Evolutionary conservation across 768 basidiomycete species (phyloP).

Genomic region (Trametes elegans): DNA sequence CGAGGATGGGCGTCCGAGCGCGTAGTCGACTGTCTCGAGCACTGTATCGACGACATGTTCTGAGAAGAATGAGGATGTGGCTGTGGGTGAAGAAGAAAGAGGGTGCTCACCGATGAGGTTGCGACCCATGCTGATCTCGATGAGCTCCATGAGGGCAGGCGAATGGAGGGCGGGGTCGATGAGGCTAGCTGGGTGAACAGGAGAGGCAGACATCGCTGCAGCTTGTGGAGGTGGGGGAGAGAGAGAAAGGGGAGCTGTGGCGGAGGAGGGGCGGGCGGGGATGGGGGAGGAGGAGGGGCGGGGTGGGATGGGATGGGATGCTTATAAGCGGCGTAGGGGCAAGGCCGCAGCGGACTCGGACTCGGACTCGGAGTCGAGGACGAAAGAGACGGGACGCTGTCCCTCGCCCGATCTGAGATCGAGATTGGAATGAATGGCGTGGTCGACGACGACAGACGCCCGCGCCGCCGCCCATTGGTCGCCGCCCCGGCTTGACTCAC

Average conservation of each 20-base stretch:
- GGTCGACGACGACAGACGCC: conserved; percentile 10
- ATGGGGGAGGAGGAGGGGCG: conserved; percentile 8
- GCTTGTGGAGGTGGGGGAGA: too few species aligned
- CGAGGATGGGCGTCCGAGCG: conserved; percentile 65
- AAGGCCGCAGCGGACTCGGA: conserved; percentile 6
- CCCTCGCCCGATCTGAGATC: conserved; percentile 18
- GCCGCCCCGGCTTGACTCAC: conserved; percentile 7
- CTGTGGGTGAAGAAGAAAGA: background rate
- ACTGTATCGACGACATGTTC: conserved; percentile 72
- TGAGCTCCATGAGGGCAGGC: conserved; percentile 63
- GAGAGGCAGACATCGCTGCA: conserved; percentile 22
- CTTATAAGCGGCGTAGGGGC: conserved; percentile 11
- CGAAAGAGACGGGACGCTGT: conserved; percentile 1
- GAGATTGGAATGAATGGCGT: conserved; percentile 15
- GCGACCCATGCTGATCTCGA: conserved; percentile 60
- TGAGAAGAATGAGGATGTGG: conserved; percentile 26
- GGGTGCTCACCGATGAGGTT: conserved; percentile 59
- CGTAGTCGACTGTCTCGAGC: conserved; percentile 71
- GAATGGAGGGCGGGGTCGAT: conserved; percentile 64
- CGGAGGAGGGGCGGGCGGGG: conserved; percentile 27
- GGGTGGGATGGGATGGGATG: conserved; percentile 5
- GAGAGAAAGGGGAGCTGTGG: conserved; percentile 18
- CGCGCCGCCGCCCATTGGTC: conserved; percentile 12
- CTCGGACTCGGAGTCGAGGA: background rate
- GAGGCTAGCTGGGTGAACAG: conserved; percentile 50